Evolutionary conservation across 2,329 filamentous ascomycete species (phyloP).

Genomic region (Ceratocystis eucalypticola): DNA sequence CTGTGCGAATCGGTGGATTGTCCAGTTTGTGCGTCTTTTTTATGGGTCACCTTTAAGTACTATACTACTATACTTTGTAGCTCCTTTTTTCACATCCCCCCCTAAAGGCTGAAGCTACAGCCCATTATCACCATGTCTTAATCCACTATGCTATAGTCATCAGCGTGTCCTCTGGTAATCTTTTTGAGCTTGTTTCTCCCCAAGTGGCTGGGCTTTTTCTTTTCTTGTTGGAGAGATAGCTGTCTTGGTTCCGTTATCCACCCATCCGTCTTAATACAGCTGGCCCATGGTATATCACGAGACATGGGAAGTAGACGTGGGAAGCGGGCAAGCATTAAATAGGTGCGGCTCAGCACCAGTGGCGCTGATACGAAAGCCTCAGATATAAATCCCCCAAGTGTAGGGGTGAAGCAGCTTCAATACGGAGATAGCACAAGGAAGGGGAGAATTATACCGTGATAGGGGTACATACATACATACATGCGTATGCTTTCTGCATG

Average conservation of each 20-base stretch:
- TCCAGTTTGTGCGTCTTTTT: background rate
- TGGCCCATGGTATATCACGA: background rate
- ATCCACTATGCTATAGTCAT: background rate
- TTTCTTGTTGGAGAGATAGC: background rate
- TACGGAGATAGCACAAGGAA: background rate
- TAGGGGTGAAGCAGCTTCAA: background rate
- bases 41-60: background rate
- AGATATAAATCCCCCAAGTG: background rate
- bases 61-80: background rate
- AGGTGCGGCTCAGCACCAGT: background rate
- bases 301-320: background rate
- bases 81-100: conserved; percentile 6
- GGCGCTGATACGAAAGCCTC: background rate
- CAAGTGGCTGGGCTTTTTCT: background rate
- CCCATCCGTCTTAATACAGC: background rate
- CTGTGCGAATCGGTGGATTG: background rate
- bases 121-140: conserved; percentile 2
- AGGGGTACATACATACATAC: background rate
- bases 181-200: background rate
- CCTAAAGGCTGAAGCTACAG: background rate
- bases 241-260: background rate
- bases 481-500: background rate
- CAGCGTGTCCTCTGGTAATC: background rate
- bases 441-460: background rate
- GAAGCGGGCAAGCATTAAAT: background rate